A percentile compares a stretch with the other conserved stretches of the same genome.
Evolutionary conservation across 306 rosid genomes (phyloP).

Genomic region (Purshia tridentata): DNA sequence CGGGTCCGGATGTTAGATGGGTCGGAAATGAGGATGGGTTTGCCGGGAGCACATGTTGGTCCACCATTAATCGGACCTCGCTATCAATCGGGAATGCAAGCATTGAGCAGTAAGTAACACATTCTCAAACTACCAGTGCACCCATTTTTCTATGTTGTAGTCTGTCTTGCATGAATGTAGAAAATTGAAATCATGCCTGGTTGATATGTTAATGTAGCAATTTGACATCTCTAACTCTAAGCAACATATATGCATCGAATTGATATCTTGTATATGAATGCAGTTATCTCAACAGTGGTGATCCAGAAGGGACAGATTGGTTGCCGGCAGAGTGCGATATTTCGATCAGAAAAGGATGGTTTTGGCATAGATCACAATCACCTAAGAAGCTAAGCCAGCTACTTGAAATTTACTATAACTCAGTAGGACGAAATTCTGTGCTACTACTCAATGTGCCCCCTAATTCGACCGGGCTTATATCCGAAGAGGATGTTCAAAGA

Average conservation of each 20-base stretch:
- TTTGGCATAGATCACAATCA: conserved; percentile 87
- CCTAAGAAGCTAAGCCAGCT: conserved; percentile 68
- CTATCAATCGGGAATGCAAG: conserved; percentile 62
- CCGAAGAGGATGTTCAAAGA: conserved; percentile 51
- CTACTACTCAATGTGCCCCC: conserved; percentile 89
- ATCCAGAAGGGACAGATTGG: conserved; percentile 75
- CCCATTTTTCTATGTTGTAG: no score
- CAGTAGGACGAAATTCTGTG: conserved; percentile 79
- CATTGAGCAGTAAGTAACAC: conserved; percentile 48
- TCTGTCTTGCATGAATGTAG: no score
- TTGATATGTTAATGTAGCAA: background rate
- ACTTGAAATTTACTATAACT: conserved; percentile 73
- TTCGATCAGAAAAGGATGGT: conserved; percentile 79
- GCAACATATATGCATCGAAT: background rate
- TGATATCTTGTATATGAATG: conserved; percentile 15
- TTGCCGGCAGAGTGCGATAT: conserved; percentile 87
- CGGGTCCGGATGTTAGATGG: conserved; percentile 95
- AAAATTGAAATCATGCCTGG: background rate
- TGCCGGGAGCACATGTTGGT: conserved; percentile 78
- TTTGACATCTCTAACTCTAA: background rate
- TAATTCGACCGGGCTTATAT: conserved; percentile 62
- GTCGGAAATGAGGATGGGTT: conserved; percentile 63
- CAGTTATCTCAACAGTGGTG: conserved; percentile 68
- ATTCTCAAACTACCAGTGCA: no score
- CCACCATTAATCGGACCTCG: conserved; percentile 63